Evolutionary conservation across 2,329 filamentous ascomycete genomes (phyloP).

Genomic region (Epichloe uncinata): DNA sequence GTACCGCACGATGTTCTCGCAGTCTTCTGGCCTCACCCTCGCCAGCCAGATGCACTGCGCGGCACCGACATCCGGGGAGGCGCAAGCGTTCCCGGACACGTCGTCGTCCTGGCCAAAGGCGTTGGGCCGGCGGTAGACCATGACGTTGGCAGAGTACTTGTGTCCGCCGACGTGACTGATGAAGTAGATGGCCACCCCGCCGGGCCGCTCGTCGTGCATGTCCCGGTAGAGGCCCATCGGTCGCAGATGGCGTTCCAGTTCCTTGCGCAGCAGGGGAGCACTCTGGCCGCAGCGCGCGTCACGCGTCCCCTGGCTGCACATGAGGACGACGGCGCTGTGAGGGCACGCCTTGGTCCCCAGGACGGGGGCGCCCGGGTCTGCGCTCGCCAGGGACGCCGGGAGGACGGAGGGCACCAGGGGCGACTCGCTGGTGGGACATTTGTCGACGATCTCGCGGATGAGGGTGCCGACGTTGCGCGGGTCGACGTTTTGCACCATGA

Average conservation of each 20-base stretch:
- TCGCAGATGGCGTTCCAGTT: conserved; percentile 80
- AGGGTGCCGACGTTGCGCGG: conserved; percentile 60
- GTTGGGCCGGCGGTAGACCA: conserved; percentile 64
- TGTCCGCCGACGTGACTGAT: conserved; percentile 94
- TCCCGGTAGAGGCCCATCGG: conserved; percentile 77
- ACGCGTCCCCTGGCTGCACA: conserved; percentile 89
- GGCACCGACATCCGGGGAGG: conserved; percentile 40
- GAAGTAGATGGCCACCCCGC: conserved; percentile 91
- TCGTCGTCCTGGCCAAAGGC: conserved; percentile 41
- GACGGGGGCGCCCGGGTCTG: conserved; percentile 16
- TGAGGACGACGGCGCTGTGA: conserved; percentile 74
- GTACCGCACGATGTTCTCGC: conserved; percentile 80
- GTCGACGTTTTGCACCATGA: conserved; percentile 69
- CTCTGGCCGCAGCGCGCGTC: conserved; percentile 92
- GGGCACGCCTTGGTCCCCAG: conserved; percentile 45
- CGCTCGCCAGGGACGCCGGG: conserved; percentile 16
- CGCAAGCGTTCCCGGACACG: conserved; percentile 6
- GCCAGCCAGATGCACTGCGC: conserved; percentile 90
- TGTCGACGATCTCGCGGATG: conserved; percentile 56
- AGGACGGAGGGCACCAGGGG: conserved; percentile 35
- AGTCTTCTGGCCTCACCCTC: conserved; percentile 72
- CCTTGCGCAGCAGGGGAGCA: conserved; percentile 74
- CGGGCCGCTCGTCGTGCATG: conserved; percentile 73
- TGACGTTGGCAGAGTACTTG: conserved; percentile 90
- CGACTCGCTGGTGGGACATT: conserved; percentile 59